Base-by-base conservation (phyloP, 1,284 basidiomycete genomes). In the Athelia sp. region DNA sequence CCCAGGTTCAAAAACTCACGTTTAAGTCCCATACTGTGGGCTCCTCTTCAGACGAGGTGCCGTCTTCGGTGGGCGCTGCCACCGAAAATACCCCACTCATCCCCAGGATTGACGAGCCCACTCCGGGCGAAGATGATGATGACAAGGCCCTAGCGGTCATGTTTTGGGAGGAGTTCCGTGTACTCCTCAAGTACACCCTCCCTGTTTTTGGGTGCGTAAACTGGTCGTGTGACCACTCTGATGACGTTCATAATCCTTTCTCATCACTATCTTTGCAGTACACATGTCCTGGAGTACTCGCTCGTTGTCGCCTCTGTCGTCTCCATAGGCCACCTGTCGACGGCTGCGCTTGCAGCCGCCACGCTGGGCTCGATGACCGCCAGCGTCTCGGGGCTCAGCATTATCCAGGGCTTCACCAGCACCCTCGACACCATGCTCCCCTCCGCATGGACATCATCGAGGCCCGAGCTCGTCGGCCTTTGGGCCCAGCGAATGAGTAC, bases 401-500 rank as follows among this genome's bases (percentile, higher is more conserved):
- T 44, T n/a, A 44, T 94, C n/a, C 87, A 90, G 58, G 93, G 93
- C 11, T 84, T 96, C 58, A 75, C 84, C 14, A 88, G 84, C 50
- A 87, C 91, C 0, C 76, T 98, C 23, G 94, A 98, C 60, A 93
- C 94, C 0, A 78, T 97, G 59, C 77, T 98, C 0, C 94, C 94
- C 0, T 81, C 88, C 19, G 92, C 94, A 2, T 98, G 93, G 89
- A 94, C 93, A 0, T 91, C 90, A 10, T 67, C 81, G 1, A 80
- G 89, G 36, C 93, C 93, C 0, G 74, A 85, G 10, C 75, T 92
- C 1, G 93, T 98, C 22, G 93, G 93, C 3, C 74, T 97, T 1
- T 96, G 93, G 93, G 74, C 89, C 10, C 92, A 95, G 64, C 75
- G 94, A 54, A 94, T 93, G 89, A 69, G 84, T 87, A 52, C 50